A percentile compares a stretch with the other conserved stretches of the same genome.
phyloP scores from a whole-genome alignment of 2,329 filamentous ascomycete genomes.

The Pestalotiopsis sp. region DNA sequence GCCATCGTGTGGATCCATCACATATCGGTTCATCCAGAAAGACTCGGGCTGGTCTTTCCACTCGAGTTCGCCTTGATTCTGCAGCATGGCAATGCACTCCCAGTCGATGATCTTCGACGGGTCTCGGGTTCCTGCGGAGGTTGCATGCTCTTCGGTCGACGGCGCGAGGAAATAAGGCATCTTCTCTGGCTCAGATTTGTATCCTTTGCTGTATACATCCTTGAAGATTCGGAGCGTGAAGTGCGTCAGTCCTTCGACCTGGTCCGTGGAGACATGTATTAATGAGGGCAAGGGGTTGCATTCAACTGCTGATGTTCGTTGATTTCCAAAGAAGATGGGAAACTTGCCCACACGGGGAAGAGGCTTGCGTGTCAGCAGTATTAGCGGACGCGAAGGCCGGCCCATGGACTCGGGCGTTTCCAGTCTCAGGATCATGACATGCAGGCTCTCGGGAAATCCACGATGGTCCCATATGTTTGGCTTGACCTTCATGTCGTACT shows the following conservation, averaged over 20 bases:
- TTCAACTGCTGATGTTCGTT: slow-evolving; percentile 59
- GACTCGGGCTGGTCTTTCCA: slow-evolving; percentile 47
- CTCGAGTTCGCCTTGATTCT: slow-evolving; percentile 32
- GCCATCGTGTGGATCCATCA: slow-evolving; percentile 63
- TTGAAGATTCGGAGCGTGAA: slow-evolving; percentile 80
- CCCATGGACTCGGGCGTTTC: slow-evolving; percentile 56
- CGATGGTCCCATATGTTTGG: slow-evolving; percentile 70
- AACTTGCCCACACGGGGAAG: slow-evolving; percentile 71
- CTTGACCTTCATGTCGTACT: slow-evolving; percentile 80
- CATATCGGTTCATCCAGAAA: slow-evolving; percentile 56
- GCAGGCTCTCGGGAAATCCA: slow-evolving; percentile 56
- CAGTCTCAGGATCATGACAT: slow-evolving; percentile 64
- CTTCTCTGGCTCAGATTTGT: slow-evolving; percentile 61
- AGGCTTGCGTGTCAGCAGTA: slow-evolving; percentile 68
- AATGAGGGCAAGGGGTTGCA: slow-evolving; percentile 45
- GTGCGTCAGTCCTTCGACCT: slow-evolving; percentile 59
- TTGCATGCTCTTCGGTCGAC: slow-evolving; percentile 29
- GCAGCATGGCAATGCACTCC: slow-evolving; percentile 50
- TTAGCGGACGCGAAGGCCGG: slow-evolving; percentile 63
- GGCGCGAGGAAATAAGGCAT: slow-evolving; percentile 88
- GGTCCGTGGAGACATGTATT: slow-evolving; percentile 44
- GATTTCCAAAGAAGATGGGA: slow-evolving; percentile 71
- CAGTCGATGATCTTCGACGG: slow-evolving; percentile 59
- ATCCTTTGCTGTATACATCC: slow-evolving; percentile 89
- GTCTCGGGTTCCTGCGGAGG: slow-evolving; percentile 24